These are phyloP conservation scores for Penicillium sp. DNA, from an alignment of 2,329 filamentous ascomycete species.

Conservation along the genomic window DNA sequence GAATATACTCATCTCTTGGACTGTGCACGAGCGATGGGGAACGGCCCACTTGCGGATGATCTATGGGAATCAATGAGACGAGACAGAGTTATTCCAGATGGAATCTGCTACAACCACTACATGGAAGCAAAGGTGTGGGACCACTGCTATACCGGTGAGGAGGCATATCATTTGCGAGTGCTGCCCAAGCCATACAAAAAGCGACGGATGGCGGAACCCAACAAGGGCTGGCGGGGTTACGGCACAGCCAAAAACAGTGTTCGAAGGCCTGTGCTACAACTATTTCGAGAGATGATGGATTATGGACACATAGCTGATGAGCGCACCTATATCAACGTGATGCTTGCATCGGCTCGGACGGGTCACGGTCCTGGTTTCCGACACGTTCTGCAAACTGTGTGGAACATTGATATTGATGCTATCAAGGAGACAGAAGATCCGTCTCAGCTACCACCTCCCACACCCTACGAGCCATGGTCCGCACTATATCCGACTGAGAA, in stretches of 20 bases:
- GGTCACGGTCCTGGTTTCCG: conserved; percentile 51
- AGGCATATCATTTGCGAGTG: conserved; percentile 42
- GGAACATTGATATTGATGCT: conserved; percentile 53
- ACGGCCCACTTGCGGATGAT: conserved; percentile 42
- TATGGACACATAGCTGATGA: conserved; percentile 49
- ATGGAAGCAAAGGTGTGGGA: conserved; percentile 54
- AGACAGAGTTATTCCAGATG: conserved; percentile 12
- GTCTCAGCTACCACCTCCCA: conserved; percentile 35
- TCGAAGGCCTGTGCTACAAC: conserved; percentile 32
- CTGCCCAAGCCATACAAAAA: conserved; percentile 32
- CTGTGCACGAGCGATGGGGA: conserved; percentile 51
- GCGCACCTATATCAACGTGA: conserved; percentile 54
- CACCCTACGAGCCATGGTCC: conserved; percentile 48
- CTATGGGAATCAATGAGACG: conserved; percentile 50
- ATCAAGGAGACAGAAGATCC: conserved; percentile 37
- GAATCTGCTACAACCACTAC: conserved; percentile 55
- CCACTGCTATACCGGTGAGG: conserved; percentile 37
- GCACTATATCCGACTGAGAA: conserved; percentile 58
- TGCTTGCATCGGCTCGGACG: conserved; percentile 55
- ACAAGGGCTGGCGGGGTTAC: conserved; percentile 30
- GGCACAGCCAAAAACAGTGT: conserved; percentile 34
- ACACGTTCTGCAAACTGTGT: conserved; percentile 52
- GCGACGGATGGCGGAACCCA: conserved; percentile 20
- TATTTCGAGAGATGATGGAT: conserved; percentile 52
- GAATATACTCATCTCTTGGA: conserved; percentile 57